Evolutionary conservation across 2,329 filamentous ascomycete genomes (phyloP).

Genomic region (Botrytis elliptica): DNA sequence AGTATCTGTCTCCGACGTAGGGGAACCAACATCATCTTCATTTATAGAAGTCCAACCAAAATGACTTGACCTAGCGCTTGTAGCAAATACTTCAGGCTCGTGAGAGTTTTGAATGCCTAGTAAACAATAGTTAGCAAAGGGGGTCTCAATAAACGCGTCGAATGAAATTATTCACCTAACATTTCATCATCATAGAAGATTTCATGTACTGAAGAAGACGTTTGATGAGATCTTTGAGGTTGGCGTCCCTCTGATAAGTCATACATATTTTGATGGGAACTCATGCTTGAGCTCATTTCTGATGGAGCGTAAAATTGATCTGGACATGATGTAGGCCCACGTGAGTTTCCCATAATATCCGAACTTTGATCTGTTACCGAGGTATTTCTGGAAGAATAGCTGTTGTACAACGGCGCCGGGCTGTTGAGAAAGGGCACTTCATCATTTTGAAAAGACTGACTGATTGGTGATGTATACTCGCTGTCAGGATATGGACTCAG

Average conservation of each 20-base stretch:
- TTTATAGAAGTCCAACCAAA: conserved; percentile 39
- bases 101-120: conserved; percentile 28
- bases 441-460: conserved; percentile 53
- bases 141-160: background rate
- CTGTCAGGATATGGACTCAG: conserved; percentile 53
- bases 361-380: conserved; percentile 55
- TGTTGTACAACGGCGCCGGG: conserved; percentile 57
- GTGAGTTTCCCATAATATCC: conserved; percentile 54
- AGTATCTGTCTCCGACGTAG: conserved; percentile 32
- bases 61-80: conserved; percentile 37
- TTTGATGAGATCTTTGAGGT: conserved; percentile 35
- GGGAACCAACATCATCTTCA: conserved; percentile 39
- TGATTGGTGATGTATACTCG: conserved; percentile 55
- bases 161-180: conserved; percentile 39
- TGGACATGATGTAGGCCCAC: conserved; percentile 59
- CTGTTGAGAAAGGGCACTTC: conserved; percentile 57
- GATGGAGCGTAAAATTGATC: conserved; percentile 60
- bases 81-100: conserved; percentile 36
- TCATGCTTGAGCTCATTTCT: conserved; percentile 59
- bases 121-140: conserved; percentile 25
- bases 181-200: conserved; percentile 42
- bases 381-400: conserved; percentile 48
- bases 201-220: conserved; percentile 34
- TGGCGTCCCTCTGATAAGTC: conserved; percentile 43
- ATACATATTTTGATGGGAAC: conserved; percentile 58